These are phyloP conservation scores for Phytopythium oedochilum DNA, from an alignment of 352 stramenopile genomes.

Conservation along the genomic window DNA sequence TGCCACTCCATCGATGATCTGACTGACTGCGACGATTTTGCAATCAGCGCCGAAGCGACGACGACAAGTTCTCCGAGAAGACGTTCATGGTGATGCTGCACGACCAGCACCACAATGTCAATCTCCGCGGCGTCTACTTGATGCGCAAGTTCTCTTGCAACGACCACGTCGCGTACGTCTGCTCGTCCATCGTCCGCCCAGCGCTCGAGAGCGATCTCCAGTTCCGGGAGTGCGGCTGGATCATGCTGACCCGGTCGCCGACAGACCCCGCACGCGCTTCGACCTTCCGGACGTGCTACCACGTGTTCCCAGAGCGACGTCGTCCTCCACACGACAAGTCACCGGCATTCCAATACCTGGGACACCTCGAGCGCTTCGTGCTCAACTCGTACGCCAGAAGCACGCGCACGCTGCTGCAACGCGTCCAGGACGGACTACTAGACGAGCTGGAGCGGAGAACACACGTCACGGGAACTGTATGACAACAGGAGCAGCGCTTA, in stretches of 20 bases:
- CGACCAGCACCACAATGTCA: not conserved
- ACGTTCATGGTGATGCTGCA: constrained; percentile 3
- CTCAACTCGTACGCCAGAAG: not conserved
- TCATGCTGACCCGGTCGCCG: not conserved
- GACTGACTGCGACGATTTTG: not conserved
- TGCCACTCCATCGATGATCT: no score
- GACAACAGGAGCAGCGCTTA: no score
- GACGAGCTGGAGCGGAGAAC: not conserved
- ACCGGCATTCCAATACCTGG: not conserved
- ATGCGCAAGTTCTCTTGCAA: constrained; percentile 1
- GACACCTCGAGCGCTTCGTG: constrained; percentile 1
- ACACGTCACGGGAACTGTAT: no score
- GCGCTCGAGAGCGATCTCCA: not conserved
- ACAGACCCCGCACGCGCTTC: not conserved
- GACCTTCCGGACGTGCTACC: constrained; percentile 2
- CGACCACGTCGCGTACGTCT: not conserved
- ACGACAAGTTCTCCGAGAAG: not conserved
- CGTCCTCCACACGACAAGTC: not conserved
- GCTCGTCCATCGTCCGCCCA: not conserved
- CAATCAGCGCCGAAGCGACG: not conserved
- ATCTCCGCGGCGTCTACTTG: constrained; percentile 1
- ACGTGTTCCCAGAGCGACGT: not conserved
- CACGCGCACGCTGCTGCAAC: not conserved
- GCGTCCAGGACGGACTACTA: not conserved
- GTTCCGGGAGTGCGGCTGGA: constrained; percentile 3